Base-by-base conservation (phyloP, 306 rosid species). In the Cicer chorassanicum region DNA sequence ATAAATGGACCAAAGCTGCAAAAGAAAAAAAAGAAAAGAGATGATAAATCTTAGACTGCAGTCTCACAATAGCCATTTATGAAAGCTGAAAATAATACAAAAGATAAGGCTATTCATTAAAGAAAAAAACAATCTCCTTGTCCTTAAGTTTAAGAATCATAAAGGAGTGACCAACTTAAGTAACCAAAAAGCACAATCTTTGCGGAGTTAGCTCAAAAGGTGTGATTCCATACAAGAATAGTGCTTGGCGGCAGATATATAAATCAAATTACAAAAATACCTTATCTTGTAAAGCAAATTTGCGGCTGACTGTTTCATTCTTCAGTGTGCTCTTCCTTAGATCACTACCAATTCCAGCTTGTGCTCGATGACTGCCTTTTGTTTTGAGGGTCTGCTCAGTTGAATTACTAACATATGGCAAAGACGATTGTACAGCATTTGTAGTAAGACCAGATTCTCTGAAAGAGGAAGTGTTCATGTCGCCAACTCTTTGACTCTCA, bases 1-100 rank as follows among this genome's bases (percentile, higher is more conserved):
- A 87, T 94, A 94, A 72, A 94, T 94, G 77, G 99, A 92, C 97
- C 92, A 90, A 49, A 94, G 97, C 99, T 94, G 92, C 87, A 80
- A 83, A 61, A 65, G 64, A 19, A 54, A 55, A 41, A 44, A 39
- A 48, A 59, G 71, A 59, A 10, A 69, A 51, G 56, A 70, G 66
- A 45, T 66, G 56, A 42, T 13, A 49, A 55, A 56, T 44, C 38
- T 48, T 10, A 55, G 57, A 48, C 46, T 11, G 40, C 43, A 79
- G 51, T 72, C 73, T 71, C 60, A 7, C 65, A 50, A 21, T 45
- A 67, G 34, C 7, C 21, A 72, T 18, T 51, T 48, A 45, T 49
- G 57, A 74, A n/a, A 55, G 29, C 57, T 61, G 54, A 18, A 43
- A 56, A 6, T 5, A 46, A 7, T 16, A 45, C 69, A 54, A 56